A percentile compares a stretch with the other conserved stretches of the same genome.
Conservation (phyloP, 345 rosid genomes). For the Murraya koenigii region DNA sequence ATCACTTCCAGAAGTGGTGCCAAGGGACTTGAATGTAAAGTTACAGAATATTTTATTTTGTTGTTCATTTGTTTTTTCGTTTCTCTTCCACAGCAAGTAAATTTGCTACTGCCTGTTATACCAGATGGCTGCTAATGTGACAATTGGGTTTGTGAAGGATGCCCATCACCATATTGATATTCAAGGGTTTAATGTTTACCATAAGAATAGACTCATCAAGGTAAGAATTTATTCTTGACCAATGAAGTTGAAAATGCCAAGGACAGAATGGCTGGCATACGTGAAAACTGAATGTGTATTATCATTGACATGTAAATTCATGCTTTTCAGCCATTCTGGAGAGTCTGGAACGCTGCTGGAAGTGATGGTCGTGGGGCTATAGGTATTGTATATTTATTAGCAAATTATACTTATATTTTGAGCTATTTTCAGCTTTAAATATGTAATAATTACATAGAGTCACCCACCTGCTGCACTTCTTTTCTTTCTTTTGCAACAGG, state of each 20-base stretch:
- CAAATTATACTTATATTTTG: neutral
- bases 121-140: conserved; percentile 54
- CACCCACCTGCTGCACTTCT: neutral
- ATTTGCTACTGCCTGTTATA: neutral
- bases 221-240: conserved; percentile 24
- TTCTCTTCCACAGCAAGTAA: neutral
- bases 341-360: conserved; percentile 85
- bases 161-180: conserved; percentile 63
- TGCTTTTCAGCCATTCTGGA: conserved; percentile 70
- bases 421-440: neutral
- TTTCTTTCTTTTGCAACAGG: conserved; percentile 27
- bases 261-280: neutral
- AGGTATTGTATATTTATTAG: conserved; percentile 33
- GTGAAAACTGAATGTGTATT: neutral
- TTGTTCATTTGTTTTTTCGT: neutral
- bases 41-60: neutral
- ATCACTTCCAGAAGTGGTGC: conserved; percentile 23
- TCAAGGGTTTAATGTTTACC: conserved; percentile 84
- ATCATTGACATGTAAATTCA: neutral
- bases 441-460: too few species aligned
- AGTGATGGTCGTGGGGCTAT: conserved; percentile 82
- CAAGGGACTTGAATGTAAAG: conserved; percentile 36
- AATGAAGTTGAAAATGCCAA: neutral
- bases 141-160: conserved; percentile 82
- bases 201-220: conserved; percentile 80